Conservation (phyloP, 1,284 basidiomycete species). For the Ceratobasidium papillatum region DNA sequence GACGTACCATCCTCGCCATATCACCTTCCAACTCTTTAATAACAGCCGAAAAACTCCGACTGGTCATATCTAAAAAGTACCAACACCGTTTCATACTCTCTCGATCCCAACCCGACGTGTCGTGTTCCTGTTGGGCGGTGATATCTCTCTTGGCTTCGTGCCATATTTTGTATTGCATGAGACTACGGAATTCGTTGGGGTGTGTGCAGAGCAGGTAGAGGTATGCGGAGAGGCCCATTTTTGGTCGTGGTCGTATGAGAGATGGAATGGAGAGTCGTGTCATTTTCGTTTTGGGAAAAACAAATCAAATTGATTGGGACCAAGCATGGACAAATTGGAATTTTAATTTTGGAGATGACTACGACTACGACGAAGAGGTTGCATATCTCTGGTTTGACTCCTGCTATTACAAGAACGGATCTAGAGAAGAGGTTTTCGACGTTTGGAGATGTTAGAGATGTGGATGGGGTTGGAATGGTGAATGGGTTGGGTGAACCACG, state of each 20-base stretch:
- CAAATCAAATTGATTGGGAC: not conserved
- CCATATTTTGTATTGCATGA: slow-evolving; percentile 82
- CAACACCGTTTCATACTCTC: slow-evolving; percentile 89
- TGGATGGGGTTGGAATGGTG: slow-evolving; percentile 71
- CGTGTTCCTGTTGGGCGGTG: slow-evolving; percentile 71
- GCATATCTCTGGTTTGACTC: slow-evolving; percentile 77
- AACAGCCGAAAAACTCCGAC: slow-evolving; percentile 90
- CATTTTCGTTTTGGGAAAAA: slow-evolving; percentile 7
- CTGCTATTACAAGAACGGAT: slow-evolving; percentile 66
- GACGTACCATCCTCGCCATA: slow-evolving; percentile 85
- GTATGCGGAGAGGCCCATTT: slow-evolving; percentile 45
- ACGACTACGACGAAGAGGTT: slow-evolving; percentile 58
- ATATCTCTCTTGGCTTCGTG: slow-evolving; percentile 84
- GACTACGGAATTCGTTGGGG: slow-evolving; percentile 77
- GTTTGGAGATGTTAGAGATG: slow-evolving; percentile 71
- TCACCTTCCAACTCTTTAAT: slow-evolving; percentile 98
- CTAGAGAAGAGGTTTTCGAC: slow-evolving; percentile 65
- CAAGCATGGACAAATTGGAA: not conserved
- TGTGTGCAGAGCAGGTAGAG: slow-evolving; percentile 73
- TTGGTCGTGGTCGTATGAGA: slow-evolving; percentile 35
- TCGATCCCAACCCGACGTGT: slow-evolving; percentile 84
- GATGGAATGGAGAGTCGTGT: not conserved
- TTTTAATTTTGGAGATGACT: slow-evolving; percentile 5
- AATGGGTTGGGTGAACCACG: slow-evolving; percentile 71
- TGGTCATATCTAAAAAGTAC: slow-evolving; percentile 89